Conservation (phyloP, 2,329 filamentous ascomycete species). For the Hymenoscyphus albidus region DNA sequence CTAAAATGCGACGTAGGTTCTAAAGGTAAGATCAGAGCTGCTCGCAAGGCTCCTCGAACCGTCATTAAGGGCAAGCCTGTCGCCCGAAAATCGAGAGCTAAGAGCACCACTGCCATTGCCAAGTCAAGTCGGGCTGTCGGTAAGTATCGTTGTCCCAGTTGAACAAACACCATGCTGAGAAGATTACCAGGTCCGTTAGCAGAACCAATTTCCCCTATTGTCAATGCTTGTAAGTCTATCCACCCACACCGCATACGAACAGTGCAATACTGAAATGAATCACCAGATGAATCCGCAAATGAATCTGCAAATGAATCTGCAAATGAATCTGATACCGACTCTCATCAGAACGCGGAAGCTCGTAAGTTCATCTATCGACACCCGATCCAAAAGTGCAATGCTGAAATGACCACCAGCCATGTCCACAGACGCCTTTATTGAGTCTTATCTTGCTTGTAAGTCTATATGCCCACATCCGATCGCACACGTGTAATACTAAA, state of each 20-base stretch:
- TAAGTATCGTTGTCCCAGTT: background rate
- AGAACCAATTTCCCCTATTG: too few species aligned
- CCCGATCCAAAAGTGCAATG: background rate
- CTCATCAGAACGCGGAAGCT: too few species aligned
- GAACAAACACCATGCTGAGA: background rate
- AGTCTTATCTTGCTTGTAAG: background rate
- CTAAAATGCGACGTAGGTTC: too few species aligned
- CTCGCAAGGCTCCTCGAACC: too few species aligned
- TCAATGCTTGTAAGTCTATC: too few species aligned
- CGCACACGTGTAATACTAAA: too few species aligned
- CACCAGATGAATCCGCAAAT: background rate
- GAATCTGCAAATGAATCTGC: too few species aligned
- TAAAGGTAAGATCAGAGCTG: too few species aligned
- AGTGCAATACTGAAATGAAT: background rate
- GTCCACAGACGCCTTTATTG: background rate
- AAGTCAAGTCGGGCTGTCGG: background rate
- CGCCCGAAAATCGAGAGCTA: too few species aligned
- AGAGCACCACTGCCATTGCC: background rate
- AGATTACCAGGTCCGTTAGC: background rate
- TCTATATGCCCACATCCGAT: background rate
- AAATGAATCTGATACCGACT: too few species aligned
- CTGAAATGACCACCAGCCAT: background rate
- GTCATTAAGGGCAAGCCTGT: background rate
- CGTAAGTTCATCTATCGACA: background rate
- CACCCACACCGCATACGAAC: too few species aligned